Evolutionary conservation across 768 basidiomycete species (phyloP).

Genomic region (Panaeolus papilionaceus): DNA sequence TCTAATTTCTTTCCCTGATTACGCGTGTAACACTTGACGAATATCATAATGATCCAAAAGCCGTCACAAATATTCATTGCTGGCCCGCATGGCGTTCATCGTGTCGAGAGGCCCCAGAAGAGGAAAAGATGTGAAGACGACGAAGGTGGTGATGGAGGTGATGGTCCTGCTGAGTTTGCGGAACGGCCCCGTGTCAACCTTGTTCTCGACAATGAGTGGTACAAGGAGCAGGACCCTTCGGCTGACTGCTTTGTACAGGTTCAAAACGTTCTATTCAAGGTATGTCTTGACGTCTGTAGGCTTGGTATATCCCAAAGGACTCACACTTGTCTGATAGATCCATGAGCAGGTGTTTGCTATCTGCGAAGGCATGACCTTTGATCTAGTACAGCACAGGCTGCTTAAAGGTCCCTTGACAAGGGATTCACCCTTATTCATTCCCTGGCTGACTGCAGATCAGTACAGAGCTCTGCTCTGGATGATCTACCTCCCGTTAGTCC

Average conservation of each 20-base stretch:
- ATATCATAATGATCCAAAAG: not conserved
- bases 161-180: conserved; percentile 29
- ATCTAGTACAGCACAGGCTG: conserved; percentile 20
- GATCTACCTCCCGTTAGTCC: conserved; percentile 55
- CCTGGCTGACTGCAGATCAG: conserved; percentile 47
- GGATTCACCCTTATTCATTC: conserved; percentile 47
- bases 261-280: conserved; percentile 55
- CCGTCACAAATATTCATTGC: not conserved
- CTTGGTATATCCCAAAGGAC: too few species aligned
- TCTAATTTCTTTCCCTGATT: not conserved
- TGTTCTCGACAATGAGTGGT: not conserved
- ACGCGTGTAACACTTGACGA: not conserved
- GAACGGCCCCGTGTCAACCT: conserved; percentile 44
- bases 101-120: conserved; percentile 31
- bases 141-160: conserved; percentile 33
- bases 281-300: conserved; percentile 27
- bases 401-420: conserved; percentile 33
- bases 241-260: conserved; percentile 51
- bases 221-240: conserved; percentile 23
- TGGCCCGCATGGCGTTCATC: conserved; percentile 23
- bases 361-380: conserved; percentile 26
- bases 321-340: conserved; percentile 25
- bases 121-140: conserved; percentile 35
- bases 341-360: conserved; percentile 29
- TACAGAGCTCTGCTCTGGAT: conserved; percentile 61